These are phyloP conservation scores for Bondarzewia mesenterica DNA, from an alignment of 1,284 basidiomycete genomes.

Conservation along the genomic window DNA sequence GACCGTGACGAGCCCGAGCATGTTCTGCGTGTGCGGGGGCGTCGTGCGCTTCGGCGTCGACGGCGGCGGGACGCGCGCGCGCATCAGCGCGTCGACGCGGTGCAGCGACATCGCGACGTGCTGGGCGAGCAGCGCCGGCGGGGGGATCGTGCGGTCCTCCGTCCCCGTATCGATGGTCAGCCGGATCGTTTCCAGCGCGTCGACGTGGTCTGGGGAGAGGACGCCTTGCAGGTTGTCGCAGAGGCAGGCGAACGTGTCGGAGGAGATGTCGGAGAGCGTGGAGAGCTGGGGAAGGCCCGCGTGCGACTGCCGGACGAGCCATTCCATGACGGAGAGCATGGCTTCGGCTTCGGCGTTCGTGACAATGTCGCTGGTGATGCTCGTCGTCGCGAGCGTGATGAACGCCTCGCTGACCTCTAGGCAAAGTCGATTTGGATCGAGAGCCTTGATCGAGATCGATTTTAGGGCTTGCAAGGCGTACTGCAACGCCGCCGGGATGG, in stretches of 20 bases:
- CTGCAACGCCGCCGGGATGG: constrained; percentile 18
- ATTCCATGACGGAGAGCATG: constrained; percentile 36
- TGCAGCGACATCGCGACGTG: background rate
- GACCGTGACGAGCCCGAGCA: constrained; percentile 40
- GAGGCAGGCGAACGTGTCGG: constrained; percentile 19
- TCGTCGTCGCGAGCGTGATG: constrained; percentile 20
- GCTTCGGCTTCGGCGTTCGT: constrained; percentile 21
- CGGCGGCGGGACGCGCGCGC: constrained; percentile 18
- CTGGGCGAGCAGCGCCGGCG: too few species aligned
- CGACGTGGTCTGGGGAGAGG: constrained; percentile 14
- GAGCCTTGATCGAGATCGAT: constrained; percentile 19
- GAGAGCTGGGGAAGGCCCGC: constrained; percentile 29
- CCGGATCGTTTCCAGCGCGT: constrained; percentile 17
- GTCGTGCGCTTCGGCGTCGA: constrained; percentile 43
- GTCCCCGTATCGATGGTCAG: too few species aligned
- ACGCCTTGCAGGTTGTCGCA: constrained; percentile 17
- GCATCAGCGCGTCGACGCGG: constrained; percentile 19
- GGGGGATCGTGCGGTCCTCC: too few species aligned
- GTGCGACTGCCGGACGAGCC: constrained; percentile 27
- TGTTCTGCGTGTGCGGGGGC: constrained; percentile 37
- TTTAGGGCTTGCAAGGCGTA: constrained; percentile 22
- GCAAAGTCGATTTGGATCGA: constrained; percentile 24
- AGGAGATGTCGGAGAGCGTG: constrained; percentile 32
- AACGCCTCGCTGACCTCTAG: constrained; percentile 29
- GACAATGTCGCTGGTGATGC: constrained; percentile 8